Evolutionary conservation across 2,329 filamentous ascomycete genomes (phyloP).

Genomic region (Cercospora canescens): DNA sequence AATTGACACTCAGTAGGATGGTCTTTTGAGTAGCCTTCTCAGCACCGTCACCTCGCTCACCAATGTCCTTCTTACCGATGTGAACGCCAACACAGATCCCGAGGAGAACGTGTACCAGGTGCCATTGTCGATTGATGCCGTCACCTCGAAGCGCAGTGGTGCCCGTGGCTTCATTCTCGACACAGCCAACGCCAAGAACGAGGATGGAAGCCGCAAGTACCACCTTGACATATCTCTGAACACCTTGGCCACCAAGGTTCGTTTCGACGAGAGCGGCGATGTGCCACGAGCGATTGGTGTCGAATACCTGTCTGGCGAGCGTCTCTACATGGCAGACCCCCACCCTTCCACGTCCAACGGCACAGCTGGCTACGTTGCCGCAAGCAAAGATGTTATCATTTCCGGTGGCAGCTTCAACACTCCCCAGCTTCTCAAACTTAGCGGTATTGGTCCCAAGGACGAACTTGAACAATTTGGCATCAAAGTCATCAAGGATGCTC

Average conservation of each 20-base stretch:
- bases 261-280: conserved; percentile 62
- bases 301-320: conserved; percentile 42
- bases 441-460: conserved; percentile 58
- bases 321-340: conserved; percentile 43
- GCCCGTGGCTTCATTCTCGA: conserved; percentile 58
- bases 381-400: conserved; percentile 48
- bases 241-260: conserved; percentile 65
- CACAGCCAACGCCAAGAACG: conserved; percentile 50
- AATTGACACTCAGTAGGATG: conserved; percentile 43
- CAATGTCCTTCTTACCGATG: conserved; percentile 26
- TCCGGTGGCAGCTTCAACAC: conserved; percentile 61
- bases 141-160: conserved; percentile 46
- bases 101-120: conserved; percentile 57
- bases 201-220: conserved; percentile 55
- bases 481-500: conserved; percentile 54
- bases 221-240: conserved; percentile 60
- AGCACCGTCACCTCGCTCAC: conserved; percentile 19
- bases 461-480: conserved; percentile 60
- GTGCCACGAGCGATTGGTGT: conserved; percentile 40
- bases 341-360: conserved; percentile 33
- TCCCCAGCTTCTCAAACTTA: conserved; percentile 65
- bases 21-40: conserved; percentile 30
- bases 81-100: conserved; percentile 54
- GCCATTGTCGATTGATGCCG: conserved; percentile 43
- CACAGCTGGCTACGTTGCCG: conserved; percentile 42